A percentile compares a stretch with the other conserved stretches of the same genome.
Evolutionary conservation across 2,329 filamentous ascomycete species (phyloP).

Genomic region (Cryphonectria carpinicola): DNA sequence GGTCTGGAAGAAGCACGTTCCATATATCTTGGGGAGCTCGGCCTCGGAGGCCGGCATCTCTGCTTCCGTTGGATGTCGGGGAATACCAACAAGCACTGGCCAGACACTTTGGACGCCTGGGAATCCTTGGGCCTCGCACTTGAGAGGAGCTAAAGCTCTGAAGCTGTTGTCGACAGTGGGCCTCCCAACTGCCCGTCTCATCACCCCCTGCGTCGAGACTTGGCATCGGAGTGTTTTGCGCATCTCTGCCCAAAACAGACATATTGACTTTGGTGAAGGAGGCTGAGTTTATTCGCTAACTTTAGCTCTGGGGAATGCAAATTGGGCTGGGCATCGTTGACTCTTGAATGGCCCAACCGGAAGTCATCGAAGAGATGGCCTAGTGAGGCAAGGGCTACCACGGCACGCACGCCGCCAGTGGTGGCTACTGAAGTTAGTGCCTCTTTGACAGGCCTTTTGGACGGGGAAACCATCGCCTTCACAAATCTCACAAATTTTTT

Average conservation of each 20-base stretch:
- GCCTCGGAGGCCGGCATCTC: not conserved
- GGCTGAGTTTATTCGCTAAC: not conserved
- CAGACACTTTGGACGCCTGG: not conserved
- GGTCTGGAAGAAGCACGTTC: not conserved
- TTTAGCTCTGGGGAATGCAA: not conserved
- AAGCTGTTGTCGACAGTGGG: not conserved
- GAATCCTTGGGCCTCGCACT: not conserved
- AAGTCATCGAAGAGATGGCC: not conserved
- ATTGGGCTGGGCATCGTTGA: not conserved
- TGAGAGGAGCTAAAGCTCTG: not conserved
- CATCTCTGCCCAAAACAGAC: not conserved
- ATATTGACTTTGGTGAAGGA: not conserved
- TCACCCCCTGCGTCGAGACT: not conserved
- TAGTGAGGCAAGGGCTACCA: constrained; percentile 7
- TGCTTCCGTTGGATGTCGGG: not conserved
- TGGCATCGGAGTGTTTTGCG: not conserved
- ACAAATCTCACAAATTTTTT: not conserved
- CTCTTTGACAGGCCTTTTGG: not conserved
- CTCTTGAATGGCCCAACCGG: not conserved
- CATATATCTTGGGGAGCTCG: not conserved
- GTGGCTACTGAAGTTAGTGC: not conserved
- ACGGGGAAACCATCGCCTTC: not conserved
- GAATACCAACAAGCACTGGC: not conserved
- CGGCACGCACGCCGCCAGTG: not conserved
- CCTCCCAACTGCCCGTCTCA: not conserved